Base-by-base conservation (phyloP, 352 stramenopile species). In the Phytophthora meadii region DNA sequence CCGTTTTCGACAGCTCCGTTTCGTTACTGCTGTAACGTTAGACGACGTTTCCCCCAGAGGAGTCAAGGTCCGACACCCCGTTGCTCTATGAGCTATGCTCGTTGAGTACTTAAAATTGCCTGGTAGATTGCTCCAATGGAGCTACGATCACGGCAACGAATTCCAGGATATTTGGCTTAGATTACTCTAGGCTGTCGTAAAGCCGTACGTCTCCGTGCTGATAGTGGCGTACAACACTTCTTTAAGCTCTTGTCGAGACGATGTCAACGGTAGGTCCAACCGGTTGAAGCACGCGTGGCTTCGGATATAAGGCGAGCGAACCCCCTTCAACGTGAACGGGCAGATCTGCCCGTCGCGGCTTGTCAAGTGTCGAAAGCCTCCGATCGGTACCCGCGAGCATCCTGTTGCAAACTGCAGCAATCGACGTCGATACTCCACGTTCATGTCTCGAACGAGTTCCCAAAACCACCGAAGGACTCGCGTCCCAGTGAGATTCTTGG, bases 181-280 rank as follows among this genome's bases (percentile, higher is more conserved):
- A 48, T 58, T 39, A 19, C n/a, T 39, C 47, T 68, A 76, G n/a
- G 51, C 65, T 19, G 65, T 84, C 57, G 74, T 82, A 39, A 84
- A 82, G 30, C 76, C 76, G 47, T 81, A 81, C 19, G 49, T 48
- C 36, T 84, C 76, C 0, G 63, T 77, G 41, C 58, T 61, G 24
- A 82, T 46, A 2, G 65, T 77, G 24, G 67, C 71, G 40, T 72
- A 61, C 1, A 88, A 53, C 51, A 81, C 55, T 9, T 65, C 71
- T 37, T 65, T 60, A 17, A 85, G 57, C 45, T 98, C 83, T 37
- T 81, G 58, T 10, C 63, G 71, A 17, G 67, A 61, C 22, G 45
- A 53, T 56, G 84, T 94, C 40, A 98, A 40, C n/a, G 97, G 95
- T 15, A 99, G 68, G 73, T 99, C 97, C 53, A 99, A 93, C 0